Percentiles rank a stretch among this genome's conserved stretches.
Conservation (phyloP, 495 filamentous ascomycete genomes). For the Podospora australis region DNA sequence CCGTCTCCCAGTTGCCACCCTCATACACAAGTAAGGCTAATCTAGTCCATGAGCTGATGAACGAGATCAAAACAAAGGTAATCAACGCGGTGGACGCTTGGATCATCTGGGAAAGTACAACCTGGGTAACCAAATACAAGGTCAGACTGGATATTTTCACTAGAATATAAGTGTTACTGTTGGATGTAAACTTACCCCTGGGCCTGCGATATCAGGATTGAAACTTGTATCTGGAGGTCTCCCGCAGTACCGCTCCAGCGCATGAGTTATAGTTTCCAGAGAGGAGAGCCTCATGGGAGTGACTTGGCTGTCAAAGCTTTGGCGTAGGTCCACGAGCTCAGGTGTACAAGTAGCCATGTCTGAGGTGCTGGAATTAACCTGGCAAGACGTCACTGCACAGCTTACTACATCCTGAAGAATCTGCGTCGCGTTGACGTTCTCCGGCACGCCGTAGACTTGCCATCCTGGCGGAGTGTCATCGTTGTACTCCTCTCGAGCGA, state of each 20-base stretch:
- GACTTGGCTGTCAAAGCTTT: not conserved
- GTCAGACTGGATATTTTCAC: not conserved
- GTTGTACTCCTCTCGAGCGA: not conserved
- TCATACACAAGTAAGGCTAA: not conserved
- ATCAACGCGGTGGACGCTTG: not conserved
- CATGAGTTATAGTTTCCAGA: not conserved
- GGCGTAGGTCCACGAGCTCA: not conserved
- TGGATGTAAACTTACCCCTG: not conserved
- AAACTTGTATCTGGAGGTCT: not conserved
- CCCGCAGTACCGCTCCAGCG: not conserved
- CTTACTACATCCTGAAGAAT: not conserved
- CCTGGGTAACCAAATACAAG: not conserved
- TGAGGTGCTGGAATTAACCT: not conserved
- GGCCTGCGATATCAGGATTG: conserved; percentile 5
- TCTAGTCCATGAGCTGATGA: not conserved
- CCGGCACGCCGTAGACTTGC: not conserved
- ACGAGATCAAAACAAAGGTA: not conserved
- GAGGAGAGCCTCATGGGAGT: not conserved
- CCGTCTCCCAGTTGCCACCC: not conserved
- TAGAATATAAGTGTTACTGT: not conserved
- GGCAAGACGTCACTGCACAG: conserved; percentile 4
- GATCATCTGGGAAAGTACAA: not conserved
- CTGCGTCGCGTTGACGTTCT: not conserved
- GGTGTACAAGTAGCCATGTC: not conserved
- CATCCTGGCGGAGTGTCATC: not conserved